Conservation (phyloP, 371 early-diverging fungal species). For the Apophysomyces ossiformis region DNA sequence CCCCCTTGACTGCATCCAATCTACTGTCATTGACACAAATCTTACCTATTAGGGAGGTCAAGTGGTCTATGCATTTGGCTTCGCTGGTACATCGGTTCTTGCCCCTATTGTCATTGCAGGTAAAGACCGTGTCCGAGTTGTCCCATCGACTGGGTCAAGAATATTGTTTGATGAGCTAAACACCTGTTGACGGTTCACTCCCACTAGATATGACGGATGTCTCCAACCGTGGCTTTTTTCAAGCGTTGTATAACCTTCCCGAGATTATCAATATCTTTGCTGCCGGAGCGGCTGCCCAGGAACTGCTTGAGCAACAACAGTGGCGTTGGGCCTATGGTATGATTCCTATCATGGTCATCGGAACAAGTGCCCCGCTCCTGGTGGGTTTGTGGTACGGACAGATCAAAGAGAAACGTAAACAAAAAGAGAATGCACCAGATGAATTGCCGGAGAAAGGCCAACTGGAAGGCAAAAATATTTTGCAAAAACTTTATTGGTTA, state of each 20-base stretch:
- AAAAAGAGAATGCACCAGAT: constrained; percentile 15
- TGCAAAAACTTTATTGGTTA: constrained; percentile 27
- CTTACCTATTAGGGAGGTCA: constrained; percentile 32
- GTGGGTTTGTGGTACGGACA: constrained; percentile 28
- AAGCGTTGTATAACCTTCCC: constrained; percentile 45
- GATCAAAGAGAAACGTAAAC: constrained; percentile 15
- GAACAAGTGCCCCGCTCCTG: constrained; percentile 35
- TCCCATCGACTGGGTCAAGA: too few species aligned
- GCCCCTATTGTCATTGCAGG: constrained; percentile 47
- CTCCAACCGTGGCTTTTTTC: constrained; percentile 23
- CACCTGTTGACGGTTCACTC: not conserved
- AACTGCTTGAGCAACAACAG: constrained; percentile 7
- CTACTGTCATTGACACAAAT: too few species aligned
- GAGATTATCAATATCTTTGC: constrained; percentile 41
- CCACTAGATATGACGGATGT: constrained; percentile 29
- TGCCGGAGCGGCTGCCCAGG: constrained; percentile 27
- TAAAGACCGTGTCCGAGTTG: constrained; percentile 11
- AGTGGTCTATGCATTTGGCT: constrained; percentile 42
- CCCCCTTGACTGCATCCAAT: too few species aligned
- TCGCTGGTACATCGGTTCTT: constrained; percentile 35
- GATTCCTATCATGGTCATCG: constrained; percentile 36
- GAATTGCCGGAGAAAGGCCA: constrained; percentile 5
- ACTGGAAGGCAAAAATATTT: constrained; percentile 15
- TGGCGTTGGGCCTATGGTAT: constrained; percentile 33
- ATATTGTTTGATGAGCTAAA: too few species aligned